Percentiles rank a stretch among this genome's conserved stretches.
phyloP scores from a whole-genome alignment of 202 grass and related monocot species.

The Carex arenaria region DNA sequence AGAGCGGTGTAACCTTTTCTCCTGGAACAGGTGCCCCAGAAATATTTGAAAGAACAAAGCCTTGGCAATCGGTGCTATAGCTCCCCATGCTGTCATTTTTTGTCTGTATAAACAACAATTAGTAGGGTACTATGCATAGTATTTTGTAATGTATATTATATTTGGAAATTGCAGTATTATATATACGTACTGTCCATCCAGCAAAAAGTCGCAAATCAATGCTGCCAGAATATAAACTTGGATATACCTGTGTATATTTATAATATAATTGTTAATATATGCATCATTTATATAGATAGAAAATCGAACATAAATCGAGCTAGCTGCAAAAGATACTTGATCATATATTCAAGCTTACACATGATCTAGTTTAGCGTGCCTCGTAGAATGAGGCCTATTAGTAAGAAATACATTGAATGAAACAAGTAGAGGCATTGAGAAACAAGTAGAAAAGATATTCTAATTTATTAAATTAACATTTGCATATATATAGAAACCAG shows the following conservation, averaged over 20 bases:
- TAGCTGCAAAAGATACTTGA: no score
- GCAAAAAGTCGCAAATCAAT: not conserved
- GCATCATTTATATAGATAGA: not conserved
- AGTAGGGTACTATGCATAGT: not conserved
- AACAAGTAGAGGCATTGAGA: no score
- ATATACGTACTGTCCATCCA: not conserved
- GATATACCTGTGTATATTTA: not conserved
- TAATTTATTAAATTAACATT: not conserved
- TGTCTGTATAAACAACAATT: not conserved
- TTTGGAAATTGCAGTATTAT: not conserved
- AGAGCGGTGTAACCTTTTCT: not conserved
- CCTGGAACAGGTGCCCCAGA: not conserved
- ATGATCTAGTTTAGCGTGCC: no score
- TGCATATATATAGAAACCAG: not conserved
- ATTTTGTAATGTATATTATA: not conserved
- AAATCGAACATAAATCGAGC: no score
- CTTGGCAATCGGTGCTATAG: not conserved
- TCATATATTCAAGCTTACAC: no score
- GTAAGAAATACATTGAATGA: no score
- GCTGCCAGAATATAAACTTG: conserved; percentile 7
- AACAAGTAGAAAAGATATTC: not conserved
- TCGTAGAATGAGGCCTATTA: no score
- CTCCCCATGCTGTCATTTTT: not conserved
- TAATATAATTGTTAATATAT: not conserved
- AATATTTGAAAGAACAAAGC: conserved; percentile 5